Evolutionary conservation across 768 basidiomycete genomes (phyloP).

Genomic region (Calocera viscosa): DNA sequence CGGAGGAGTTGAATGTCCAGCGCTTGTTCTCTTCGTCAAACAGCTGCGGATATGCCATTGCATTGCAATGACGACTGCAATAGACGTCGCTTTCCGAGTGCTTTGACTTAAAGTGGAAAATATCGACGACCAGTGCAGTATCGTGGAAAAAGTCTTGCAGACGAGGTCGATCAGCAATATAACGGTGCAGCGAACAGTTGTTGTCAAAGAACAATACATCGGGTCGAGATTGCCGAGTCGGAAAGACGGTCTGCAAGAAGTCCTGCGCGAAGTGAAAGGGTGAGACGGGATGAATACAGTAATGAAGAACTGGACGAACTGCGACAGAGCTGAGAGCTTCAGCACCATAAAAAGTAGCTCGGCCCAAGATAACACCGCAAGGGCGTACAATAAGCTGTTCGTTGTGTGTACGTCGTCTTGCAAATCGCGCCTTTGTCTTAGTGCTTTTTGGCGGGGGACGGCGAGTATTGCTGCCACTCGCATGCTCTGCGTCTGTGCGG

Average conservation of each 20-base stretch:
- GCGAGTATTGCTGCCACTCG: no score
- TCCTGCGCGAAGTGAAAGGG: background rate
- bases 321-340: background rate
- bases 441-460: background rate
- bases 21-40: conserved; percentile 12
- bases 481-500: no score
- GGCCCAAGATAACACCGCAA: conserved; percentile 8
- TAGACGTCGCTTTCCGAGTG: conserved; percentile 24
- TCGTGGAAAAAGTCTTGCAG: conserved; percentile 17
- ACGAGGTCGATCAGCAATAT: background rate
- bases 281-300: background rate
- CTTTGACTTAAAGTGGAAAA: conserved; percentile 32
- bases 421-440: background rate
- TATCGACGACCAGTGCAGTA: conserved; percentile 25
- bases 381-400: conserved; percentile 10
- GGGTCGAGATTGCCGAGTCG: background rate
- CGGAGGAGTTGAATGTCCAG: conserved; percentile 9
- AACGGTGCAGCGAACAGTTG: conserved; percentile 15
- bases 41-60: conserved; percentile 24
- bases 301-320: background rate
- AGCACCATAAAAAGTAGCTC: background rate
- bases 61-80: conserved; percentile 26
- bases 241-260: background rate
- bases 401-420: background rate
- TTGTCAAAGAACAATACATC: conserved; percentile 17